Base-by-base conservation (phyloP, 345 rosid genomes). In the Populus euphratica region DNA sequence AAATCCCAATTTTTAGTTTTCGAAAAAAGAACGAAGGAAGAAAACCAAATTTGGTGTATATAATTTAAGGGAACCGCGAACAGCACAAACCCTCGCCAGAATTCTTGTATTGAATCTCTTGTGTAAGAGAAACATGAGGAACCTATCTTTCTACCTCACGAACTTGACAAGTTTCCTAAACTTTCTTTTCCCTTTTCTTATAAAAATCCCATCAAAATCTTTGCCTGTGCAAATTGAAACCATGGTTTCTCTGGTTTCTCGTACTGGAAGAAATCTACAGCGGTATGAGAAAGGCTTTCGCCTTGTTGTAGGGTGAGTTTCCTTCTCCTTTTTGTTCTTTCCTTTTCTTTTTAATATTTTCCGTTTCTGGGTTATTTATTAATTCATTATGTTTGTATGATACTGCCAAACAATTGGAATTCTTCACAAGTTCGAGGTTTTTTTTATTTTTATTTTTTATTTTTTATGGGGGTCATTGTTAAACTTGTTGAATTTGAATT, bases 221-320 rank as follows among this genome's bases (percentile, higher is more conserved):
- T 76, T 83, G 27, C 84, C 88, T 44, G 69, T 83, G 41, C 89
- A 83, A 59, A 75, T 88, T 39, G 83, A 88, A 72, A 83, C 87
- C 2, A 75, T 84, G 77, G 84, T 86, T 65, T 75, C 89, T 68
- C 77, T 86, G 38, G 84, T 81, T 49, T 88, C 90, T 81, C 91
- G 97, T 2, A 87, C 93, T 52, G 94, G 97, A 33, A 86, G 97
- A 33, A 87, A 87, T 74, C 79, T 86, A 25, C 97, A 92, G 77
- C 93, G 91, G 29, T 92, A 92, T 80, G 77, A 88, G 16, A 49
- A 82, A 23, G 94, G 93, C 3, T 76, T 68, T 72, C 92, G 97
- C 71, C 93, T 85, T 44, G 94, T 92, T 78, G 97, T 89, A 38
- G 97, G 97, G 97, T 92, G 73, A 21, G 88, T 78, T 41, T 21